Percentiles rank a stretch among this genome's conserved stretches.
Evolutionary conservation across 2,329 filamentous ascomycete genomes (phyloP).

Genomic region (Pseudocercospora fijiensis): DNA sequence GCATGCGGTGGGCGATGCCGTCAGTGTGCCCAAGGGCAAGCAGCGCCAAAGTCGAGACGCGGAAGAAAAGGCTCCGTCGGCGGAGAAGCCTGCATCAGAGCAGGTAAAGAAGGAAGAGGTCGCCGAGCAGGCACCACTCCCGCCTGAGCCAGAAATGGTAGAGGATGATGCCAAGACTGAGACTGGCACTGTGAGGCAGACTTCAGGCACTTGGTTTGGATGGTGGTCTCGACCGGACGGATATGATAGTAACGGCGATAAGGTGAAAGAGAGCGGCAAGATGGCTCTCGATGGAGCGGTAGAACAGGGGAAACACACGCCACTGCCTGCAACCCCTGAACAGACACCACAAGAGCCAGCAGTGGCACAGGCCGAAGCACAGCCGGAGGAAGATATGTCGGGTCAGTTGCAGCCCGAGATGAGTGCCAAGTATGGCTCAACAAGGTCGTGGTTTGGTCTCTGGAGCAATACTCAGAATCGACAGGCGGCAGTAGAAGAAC

Average conservation of each 20-base stretch:
- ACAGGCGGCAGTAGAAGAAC: slow-evolving; percentile 32
- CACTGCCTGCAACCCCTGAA: slow-evolving; percentile 41
- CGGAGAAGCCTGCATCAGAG: slow-evolving; percentile 15
- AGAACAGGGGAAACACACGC: slow-evolving; percentile 44
- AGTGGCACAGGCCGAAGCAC: not conserved
- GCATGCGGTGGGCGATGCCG: slow-evolving; percentile 42
- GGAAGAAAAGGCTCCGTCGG: slow-evolving; percentile 28
- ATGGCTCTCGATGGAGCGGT: slow-evolving; percentile 31
- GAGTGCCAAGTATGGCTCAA: slow-evolving; percentile 18
- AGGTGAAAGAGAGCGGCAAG: slow-evolving; percentile 33
- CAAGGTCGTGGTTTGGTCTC: slow-evolving; percentile 50
- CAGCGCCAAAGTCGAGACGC: slow-evolving; percentile 23
- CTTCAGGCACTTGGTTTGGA: slow-evolving; percentile 44
- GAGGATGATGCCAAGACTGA: slow-evolving; percentile 28
- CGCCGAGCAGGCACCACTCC: slow-evolving; percentile 44
- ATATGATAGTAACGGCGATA: slow-evolving; percentile 42
- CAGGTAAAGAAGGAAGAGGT: slow-evolving; percentile 23
- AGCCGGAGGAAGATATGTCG: slow-evolving; percentile 9
- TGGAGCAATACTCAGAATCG: slow-evolving; percentile 52
- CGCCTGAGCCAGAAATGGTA: slow-evolving; percentile 42
- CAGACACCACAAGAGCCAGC: slow-evolving; percentile 13
- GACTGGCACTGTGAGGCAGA: slow-evolving; percentile 25
- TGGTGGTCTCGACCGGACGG: slow-evolving; percentile 55
- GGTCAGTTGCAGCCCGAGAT: slow-evolving; percentile 25
- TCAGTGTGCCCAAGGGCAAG: slow-evolving; percentile 33